Percentiles rank a stretch among this genome's conserved stretches.
These are phyloP conservation scores for Paramecium caudatum DNA, from an alignment of 73 alveolate species.

Conservation along the genomic window DNA sequence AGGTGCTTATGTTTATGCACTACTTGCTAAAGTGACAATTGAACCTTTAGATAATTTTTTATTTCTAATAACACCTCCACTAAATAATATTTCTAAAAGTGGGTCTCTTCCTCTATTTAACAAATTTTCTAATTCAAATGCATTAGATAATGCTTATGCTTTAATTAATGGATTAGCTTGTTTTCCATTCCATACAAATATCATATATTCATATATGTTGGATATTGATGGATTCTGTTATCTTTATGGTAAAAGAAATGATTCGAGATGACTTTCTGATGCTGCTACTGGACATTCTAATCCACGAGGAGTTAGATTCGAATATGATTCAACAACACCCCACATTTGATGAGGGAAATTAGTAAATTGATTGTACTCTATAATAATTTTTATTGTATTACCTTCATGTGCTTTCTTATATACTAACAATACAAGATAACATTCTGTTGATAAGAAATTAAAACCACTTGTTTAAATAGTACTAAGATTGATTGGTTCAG, in stretches of 20 bases:
- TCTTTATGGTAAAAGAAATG: conserved; percentile 64
- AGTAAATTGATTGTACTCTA: conserved; percentile 77
- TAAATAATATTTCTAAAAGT: conserved; percentile 84
- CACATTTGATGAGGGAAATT: conserved; percentile 88
- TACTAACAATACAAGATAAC: conserved; percentile 88
- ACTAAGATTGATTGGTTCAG: conserved; percentile 58
- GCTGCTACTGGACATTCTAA: conserved; percentile 88
- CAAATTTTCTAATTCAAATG: conserved; percentile 91
- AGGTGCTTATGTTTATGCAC: conserved; percentile 54
- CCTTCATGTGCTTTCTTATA: conserved; percentile 82
- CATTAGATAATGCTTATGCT: conserved; percentile 94
- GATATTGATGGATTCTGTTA: conserved; percentile 76
- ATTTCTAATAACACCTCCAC: conserved; percentile 93
- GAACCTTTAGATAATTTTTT: conserved; percentile 87
- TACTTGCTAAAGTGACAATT: conserved; percentile 77
- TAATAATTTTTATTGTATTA: conserved; percentile 41
- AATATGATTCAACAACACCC: conserved; percentile 94
- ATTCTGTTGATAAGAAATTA: conserved; percentile 77
- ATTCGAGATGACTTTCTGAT: conserved; percentile 75
- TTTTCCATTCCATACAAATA: conserved; percentile 99
- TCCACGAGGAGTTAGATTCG: conserved; percentile 99
- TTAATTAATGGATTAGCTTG: conserved; percentile 91
- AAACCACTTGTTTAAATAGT: conserved; percentile 50
- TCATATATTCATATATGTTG: conserved; percentile 91
- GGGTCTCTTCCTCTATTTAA: conserved; percentile 81